phyloP scores from a whole-genome alignment of 2,329 filamentous ascomycete species.

The Cercospora sesami region DNA sequence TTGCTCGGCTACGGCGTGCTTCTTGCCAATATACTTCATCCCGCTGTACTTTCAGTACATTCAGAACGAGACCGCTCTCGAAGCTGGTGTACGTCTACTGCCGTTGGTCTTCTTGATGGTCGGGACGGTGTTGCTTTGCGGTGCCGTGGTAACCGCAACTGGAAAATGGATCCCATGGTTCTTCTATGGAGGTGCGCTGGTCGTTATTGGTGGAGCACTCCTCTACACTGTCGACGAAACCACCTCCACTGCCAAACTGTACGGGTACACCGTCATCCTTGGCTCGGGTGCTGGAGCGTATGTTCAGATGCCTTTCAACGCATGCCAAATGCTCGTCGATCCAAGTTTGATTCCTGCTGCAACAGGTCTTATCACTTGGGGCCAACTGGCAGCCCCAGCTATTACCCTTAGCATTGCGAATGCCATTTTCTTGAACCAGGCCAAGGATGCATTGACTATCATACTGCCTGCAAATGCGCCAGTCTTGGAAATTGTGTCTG shows the following conservation, averaged over 20 bases:
- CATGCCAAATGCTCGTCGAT: constrained; percentile 5
- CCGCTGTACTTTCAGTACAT: constrained; percentile 57
- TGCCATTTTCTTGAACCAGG: constrained; percentile 16
- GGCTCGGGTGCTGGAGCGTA: constrained; percentile 17
- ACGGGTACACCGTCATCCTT: constrained; percentile 20
- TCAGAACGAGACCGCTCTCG: constrained; percentile 45
- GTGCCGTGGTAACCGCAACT: background rate
- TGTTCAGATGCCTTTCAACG: constrained; percentile 17
- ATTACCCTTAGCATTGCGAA: constrained; percentile 18
- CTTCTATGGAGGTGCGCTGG: constrained; percentile 17
- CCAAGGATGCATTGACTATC: background rate
- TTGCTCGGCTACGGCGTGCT: constrained; percentile 30
- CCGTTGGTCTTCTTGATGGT: constrained; percentile 32
- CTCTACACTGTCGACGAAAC: constrained; percentile 18
- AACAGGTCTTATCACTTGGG: constrained; percentile 15
- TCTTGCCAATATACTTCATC: constrained; percentile 52
- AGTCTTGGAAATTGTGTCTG: constrained; percentile 7
- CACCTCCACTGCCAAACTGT: constrained; percentile 17
- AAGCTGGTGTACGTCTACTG: constrained; percentile 46
- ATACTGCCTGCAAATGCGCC: constrained; percentile 6
- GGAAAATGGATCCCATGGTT: constrained; percentile 12
- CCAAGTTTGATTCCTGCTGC: constrained; percentile 9
- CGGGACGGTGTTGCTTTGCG: constrained; percentile 9
- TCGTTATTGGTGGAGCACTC: constrained; percentile 18
- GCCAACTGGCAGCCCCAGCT: constrained; percentile 13